Base-by-base conservation (phyloP, 345 rosid genomes). In the Linum lewisii region DNA sequence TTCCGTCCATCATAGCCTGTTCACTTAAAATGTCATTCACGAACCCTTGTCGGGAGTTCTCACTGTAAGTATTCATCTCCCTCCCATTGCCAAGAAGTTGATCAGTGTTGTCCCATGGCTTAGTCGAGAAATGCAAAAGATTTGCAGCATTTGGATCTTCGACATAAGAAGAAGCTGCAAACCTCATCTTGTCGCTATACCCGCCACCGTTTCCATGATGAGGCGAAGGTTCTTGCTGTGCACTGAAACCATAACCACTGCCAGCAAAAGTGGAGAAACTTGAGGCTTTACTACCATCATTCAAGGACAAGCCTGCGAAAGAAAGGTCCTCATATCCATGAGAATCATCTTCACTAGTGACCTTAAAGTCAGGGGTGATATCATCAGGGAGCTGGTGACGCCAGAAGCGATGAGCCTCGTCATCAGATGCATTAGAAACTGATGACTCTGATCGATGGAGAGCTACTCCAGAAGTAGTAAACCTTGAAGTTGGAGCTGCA, bases 341-440 rank as follows among this genome's bases (percentile, higher is more conserved):
- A 10, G 95, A 73, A 44, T 79, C 88, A 66, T 84, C 96, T 65
- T 93, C 94, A 47, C 77, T 75, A 80, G 81, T 73, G 54, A 87
- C 78, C 78, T 83, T 83, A 64, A 93, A 93, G 62, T 93, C 97
- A 9, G 97, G 99, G 42, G 99, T 94, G 58, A 90, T 84, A 69
- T 90, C 96, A 66, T 90, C 97, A 18, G 99, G 97, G 51, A 94
- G 95, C 75, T 94, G 96, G 75, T 70, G 90, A 59, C 84, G 85
- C 97, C 95, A 90, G 73, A 73, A 90, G 64, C 85, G 96, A 59
- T 81, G 90, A 19, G 87, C 92, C 71, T 93, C 99, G 2, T 93
- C 99, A 69, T 93, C 99, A 19, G 99, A 87, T 22, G 81, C 79
- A 75, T 84, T 84, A 7, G 97, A 89, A 26, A 71, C 63, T 36